Evolutionary conservation across 1,284 basidiomycete species (phyloP).

Genomic region (Ganoderma lingzhi): DNA sequence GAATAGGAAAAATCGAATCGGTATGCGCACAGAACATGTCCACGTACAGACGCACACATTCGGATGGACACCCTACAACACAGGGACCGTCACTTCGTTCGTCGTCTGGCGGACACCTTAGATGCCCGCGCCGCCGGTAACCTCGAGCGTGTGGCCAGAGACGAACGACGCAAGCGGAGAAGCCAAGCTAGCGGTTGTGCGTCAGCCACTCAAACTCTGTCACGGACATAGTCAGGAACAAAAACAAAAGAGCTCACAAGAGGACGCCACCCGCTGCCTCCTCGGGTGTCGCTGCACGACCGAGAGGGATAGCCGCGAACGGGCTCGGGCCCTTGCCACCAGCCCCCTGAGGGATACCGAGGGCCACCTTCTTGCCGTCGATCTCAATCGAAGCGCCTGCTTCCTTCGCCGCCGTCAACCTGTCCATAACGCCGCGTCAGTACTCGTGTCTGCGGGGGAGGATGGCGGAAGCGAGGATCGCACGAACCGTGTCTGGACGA

Average conservation of each 20-base stretch:
- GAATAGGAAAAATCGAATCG: not conserved
- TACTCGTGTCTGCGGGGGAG: no score
- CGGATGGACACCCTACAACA: not conserved
- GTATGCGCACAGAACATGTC: not conserved
- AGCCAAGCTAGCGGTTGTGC: slow-evolving; percentile 58
- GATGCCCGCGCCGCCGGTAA: slow-evolving; percentile 80
- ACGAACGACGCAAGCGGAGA: slow-evolving; percentile 85
- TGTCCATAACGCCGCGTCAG: slow-evolving; percentile 12
- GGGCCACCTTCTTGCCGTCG: slow-evolving; percentile 83
- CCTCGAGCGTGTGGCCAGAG: slow-evolving; percentile 84
- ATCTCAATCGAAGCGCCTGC: slow-evolving; percentile 80
- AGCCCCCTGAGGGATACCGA: slow-evolving; percentile 72
- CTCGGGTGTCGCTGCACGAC: slow-evolving; percentile 77
- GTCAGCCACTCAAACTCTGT: slow-evolving; percentile 15
- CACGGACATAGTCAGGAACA: not conserved
- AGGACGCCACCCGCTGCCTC: slow-evolving; percentile 80
- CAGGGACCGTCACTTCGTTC: not conserved
- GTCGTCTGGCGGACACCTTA: slow-evolving; percentile 40
- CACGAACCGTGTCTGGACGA: slow-evolving; percentile 73
- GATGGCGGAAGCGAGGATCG: not conserved
- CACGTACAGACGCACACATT: not conserved
- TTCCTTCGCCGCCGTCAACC: slow-evolving; percentile 67
- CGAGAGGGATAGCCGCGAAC: slow-evolving; percentile 70
- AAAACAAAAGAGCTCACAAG: slow-evolving; percentile 59
- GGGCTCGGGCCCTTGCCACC: slow-evolving; percentile 41